Conservation (phyloP, 2,329 filamentous ascomycete genomes). For the Aspergillus terreus region DNA sequence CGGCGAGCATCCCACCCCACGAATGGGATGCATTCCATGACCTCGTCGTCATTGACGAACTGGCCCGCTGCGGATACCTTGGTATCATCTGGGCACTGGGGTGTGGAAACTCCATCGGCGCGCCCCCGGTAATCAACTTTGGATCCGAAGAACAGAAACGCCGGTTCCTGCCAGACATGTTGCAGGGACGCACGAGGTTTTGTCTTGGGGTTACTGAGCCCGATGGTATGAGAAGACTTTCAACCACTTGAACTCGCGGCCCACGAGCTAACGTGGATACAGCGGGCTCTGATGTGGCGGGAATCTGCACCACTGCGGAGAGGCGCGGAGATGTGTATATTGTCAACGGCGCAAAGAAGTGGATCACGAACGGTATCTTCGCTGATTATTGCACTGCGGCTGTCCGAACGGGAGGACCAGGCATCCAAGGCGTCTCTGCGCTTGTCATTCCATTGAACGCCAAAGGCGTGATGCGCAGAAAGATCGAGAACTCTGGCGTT, state of each 20-base stretch:
- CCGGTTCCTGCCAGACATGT: slow-evolving; percentile 56
- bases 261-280: not conserved
- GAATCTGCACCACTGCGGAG: slow-evolving; percentile 54
- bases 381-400: slow-evolving; percentile 58
- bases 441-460: slow-evolving; percentile 54
- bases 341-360: slow-evolving; percentile 62
- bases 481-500: slow-evolving; percentile 59
- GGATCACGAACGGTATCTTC: slow-evolving; percentile 59
- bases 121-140: slow-evolving; percentile 28
- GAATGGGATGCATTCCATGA: slow-evolving; percentile 39
- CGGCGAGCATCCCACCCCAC: slow-evolving; percentile 23
- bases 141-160: slow-evolving; percentile 27
- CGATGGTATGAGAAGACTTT: slow-evolving; percentile 23
- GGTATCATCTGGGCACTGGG: slow-evolving; percentile 30
- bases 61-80: slow-evolving; percentile 31
- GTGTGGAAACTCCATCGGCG: slow-evolving; percentile 32
- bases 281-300: slow-evolving; percentile 58
- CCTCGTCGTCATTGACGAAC: slow-evolving; percentile 36
- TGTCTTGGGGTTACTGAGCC: slow-evolving; percentile 56
- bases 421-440: slow-evolving; percentile 54
- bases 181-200: slow-evolving; percentile 55
- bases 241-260: too few species aligned
- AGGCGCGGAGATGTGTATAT: slow-evolving; percentile 49
- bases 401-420: slow-evolving; percentile 56
- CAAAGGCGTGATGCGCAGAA: slow-evolving; percentile 48